Conservation (phyloP, 2,329 filamentous ascomycete species). For the Scedosporium dehoogii region DNA sequence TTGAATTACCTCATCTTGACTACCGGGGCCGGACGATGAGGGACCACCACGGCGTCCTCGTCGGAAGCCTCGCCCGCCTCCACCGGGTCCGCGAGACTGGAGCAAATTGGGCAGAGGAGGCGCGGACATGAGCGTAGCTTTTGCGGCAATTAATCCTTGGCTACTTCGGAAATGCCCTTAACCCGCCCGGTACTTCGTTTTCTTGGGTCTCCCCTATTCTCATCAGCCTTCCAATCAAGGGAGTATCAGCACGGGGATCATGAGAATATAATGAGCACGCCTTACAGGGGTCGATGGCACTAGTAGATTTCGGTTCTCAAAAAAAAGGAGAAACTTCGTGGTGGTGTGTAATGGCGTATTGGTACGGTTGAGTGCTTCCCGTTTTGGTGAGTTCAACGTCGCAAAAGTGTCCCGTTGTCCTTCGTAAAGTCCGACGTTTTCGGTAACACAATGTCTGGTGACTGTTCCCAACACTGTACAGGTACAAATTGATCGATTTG, state of each 20-base stretch:
- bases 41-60: constrained; percentile 24
- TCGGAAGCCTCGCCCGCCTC: constrained; percentile 30
- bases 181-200: neutral
- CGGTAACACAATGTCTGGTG: too few species aligned
- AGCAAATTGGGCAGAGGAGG: constrained; percentile 71
- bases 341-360: too few species aligned
- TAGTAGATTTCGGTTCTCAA: too few species aligned
- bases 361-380: too few species aligned
- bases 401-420: too few species aligned
- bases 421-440: too few species aligned
- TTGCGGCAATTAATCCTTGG: neutral
- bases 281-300: too few species aligned
- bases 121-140: constrained; percentile 48
- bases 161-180: neutral
- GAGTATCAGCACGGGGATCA: too few species aligned
- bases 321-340: too few species aligned
- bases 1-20: constrained; percentile 68
- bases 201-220: neutral
- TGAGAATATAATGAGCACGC: too few species aligned
- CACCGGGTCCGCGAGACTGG: constrained; percentile 37
- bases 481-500: neutral
- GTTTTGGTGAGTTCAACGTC: too few species aligned
- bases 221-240: neutral
- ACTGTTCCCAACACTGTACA: too few species aligned
- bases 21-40: constrained; percentile 13